A percentile compares a stretch with the other conserved stretches of the same genome.
Conservation (phyloP, 1,284 basidiomycete species). For the Tylopilus sp. region DNA sequence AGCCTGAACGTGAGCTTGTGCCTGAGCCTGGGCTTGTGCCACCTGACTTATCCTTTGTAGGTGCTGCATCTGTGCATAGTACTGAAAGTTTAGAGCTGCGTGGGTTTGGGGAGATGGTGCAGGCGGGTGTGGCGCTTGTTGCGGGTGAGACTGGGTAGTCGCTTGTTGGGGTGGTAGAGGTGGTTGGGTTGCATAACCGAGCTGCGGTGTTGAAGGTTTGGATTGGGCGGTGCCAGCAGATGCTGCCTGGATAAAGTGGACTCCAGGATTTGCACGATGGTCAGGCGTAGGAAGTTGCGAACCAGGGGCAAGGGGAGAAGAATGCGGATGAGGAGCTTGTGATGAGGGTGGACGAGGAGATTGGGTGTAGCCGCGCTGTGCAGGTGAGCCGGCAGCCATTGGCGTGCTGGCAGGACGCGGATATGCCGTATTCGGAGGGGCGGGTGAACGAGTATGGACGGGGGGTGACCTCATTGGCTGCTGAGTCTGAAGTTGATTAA, state of each 20-base stretch:
- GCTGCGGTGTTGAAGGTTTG: conserved; percentile 32
- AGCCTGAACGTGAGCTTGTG: conserved; percentile 17
- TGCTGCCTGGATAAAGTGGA: conserved; percentile 32
- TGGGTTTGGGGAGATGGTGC: conserved; percentile 24
- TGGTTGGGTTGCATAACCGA: conserved; percentile 18
- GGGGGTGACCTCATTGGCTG: conserved; percentile 27
- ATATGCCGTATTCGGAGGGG: conserved; percentile 21
- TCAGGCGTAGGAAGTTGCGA: conserved; percentile 30
- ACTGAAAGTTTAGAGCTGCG: conserved; percentile 13
- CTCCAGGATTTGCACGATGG: conserved; percentile 28
- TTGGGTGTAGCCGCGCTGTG: conserved; percentile 35
- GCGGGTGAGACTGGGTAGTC: conserved; percentile 19
- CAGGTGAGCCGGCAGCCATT: conserved; percentile 26
- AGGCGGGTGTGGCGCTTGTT: conserved; percentile 16
- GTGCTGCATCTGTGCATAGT: conserved; percentile 15
- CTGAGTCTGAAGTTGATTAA: conserved; percentile 33
- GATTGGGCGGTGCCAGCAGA: conserved; percentile 22
- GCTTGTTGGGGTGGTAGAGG: conserved; percentile 19
- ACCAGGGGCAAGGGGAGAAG: conserved; percentile 29
- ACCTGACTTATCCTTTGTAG: conserved; percentile 21
- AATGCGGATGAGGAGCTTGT: conserved; percentile 30
- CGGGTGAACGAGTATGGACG: conserved; percentile 31
- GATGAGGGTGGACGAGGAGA: conserved; percentile 34
- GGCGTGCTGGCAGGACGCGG: conserved; percentile 16
- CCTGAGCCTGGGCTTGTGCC: conserved; percentile 18